Base-by-base conservation (phyloP, 2,329 filamentous ascomycete genomes). In the Aschersonia sp. region DNA sequence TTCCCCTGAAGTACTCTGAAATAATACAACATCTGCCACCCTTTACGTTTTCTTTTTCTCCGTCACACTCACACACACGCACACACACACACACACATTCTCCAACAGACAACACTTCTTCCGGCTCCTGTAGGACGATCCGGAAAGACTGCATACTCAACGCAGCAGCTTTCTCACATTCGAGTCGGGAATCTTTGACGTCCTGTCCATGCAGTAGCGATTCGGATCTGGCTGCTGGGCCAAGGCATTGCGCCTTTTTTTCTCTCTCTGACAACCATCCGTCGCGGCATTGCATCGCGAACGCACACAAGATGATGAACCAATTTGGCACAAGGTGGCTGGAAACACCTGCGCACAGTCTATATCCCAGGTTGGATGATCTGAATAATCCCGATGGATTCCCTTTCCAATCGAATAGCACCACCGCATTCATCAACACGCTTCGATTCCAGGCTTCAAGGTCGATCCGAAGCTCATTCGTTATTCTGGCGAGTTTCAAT, bases 401-500 rank as follows among this genome's bases (percentile, higher is more conserved):
- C 47, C 50, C 53, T 32, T 62, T 60, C 49, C 55, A 56, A 49
- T 51, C 56, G 54, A 76, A 72, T 56, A 62, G 64, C 32, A 69
- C 70, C 5, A 66, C 67, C 40, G 60, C 66, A 40, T 59, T 74
- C 51, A 68, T 73, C 54, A 72, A 73, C 55, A 59, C 74, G 52
- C 66, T 77, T 53, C 67, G 64, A 49, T 73, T 77, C 52, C 68
- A 69, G 32, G 67, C 71, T 12, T 70, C 71, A 51, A 77, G 72
- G 55, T 79, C 76, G 35, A 68, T 79, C 55, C 69, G 79, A 53
- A 78, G 73, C 14, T 79, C 77, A 30, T 76, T 75, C 42, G 73
- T 81, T 48, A 76, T 81, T 50, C 66, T 82, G 47, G 73, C 77
- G 37, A 63, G 68, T 48, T 80, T 81, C 64, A 83, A 82, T 59